Evolutionary conservation across 139 green algal genomes (phyloP), one percentile per base, ranked within the genome.

Genomic region (Volvox reticuliferus): DNA sequence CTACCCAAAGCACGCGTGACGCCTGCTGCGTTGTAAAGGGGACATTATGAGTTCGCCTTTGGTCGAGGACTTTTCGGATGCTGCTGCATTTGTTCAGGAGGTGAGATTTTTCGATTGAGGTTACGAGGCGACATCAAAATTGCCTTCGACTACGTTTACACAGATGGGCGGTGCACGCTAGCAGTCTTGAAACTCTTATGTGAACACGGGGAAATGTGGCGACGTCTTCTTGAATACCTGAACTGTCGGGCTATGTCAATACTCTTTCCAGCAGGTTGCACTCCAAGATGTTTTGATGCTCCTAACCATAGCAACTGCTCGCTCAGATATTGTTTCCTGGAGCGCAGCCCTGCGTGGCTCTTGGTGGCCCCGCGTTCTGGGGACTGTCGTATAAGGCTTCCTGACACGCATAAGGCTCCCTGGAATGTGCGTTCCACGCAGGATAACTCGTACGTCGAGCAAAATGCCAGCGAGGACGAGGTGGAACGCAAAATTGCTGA

Each of bases 401-500:
- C 44, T 14, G 44, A 55, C 44, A 55, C 44, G 44, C 44, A 55
- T 55, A 55, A 55, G 44, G 5, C 44, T 5, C 44, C 44, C 44
- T 55, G 44, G 9, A 55, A 73, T 73, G 9, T 73, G 21, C 65
- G 12, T 5, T 28, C 65, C 65, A 79, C 71, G 50, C 62, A 87
- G 81, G 81, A 87, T 16, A 61, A 1, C 63, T 88, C 63, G 62
- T 79, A 79, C 33, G 32, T 67, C 28, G 82, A 88, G 33, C 30
- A 87, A 67, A 61, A 82, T 28, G 61, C 36, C 0, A 82, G 65
- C 21, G 79, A 82, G 2, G 88, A 91, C 28, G 79, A 88, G 63
- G 35, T 94, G 68, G 84, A 94, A 22, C 76, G 68, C 0, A 91
- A 90, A 36, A 92, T 94, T 26, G 75, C 67, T 1, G 82, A 89